phyloP scores from a whole-genome alignment of 805 yeast genomes.

The Grigorovia yakushimaensis region DNA sequence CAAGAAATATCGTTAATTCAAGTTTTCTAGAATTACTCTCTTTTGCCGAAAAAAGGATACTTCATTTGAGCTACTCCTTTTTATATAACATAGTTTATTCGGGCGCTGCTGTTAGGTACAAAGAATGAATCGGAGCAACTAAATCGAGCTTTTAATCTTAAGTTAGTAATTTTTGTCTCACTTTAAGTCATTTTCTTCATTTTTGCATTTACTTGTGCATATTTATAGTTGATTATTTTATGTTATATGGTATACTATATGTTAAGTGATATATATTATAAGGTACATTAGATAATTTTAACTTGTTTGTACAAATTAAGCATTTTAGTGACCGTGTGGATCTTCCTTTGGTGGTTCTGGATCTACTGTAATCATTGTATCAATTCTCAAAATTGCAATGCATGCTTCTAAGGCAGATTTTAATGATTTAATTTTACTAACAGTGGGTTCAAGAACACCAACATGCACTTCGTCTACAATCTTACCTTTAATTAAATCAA shows the following conservation, averaged over 20 bases:
- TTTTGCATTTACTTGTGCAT: too few relatives aligned
- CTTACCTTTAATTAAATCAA: constrained; percentile 85
- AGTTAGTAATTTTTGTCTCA: too few relatives aligned
- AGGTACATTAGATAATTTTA: background rate
- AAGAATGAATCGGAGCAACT: too few relatives aligned
- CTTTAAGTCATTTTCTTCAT: background rate
- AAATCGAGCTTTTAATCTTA: too few relatives aligned
- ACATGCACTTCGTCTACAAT: constrained; percentile 72
- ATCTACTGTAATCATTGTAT: constrained; percentile 94
- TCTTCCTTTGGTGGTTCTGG: constrained; percentile 92
- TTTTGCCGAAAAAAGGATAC: too few relatives aligned
- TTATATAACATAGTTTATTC: too few relatives aligned
- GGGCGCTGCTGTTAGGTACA: too few relatives aligned
- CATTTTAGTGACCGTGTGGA: constrained; percentile 48
- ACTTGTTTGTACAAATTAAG: background rate
- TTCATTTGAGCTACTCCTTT: too few relatives aligned
- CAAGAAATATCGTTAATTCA: too few relatives aligned
- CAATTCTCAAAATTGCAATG: constrained; percentile 92
- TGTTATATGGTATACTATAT: background rate
- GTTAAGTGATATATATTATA: background rate
- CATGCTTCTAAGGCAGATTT: constrained; percentile 97
- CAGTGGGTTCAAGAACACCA: constrained; percentile 94
- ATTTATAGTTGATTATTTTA: background rate
- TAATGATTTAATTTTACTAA: constrained; percentile 84
- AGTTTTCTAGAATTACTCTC: too few relatives aligned